Evolutionary conservation across 2,329 filamentous ascomycete species (phyloP), one percentile per base, ranked within the genome.

Genomic region (Microdochium nivale): DNA sequence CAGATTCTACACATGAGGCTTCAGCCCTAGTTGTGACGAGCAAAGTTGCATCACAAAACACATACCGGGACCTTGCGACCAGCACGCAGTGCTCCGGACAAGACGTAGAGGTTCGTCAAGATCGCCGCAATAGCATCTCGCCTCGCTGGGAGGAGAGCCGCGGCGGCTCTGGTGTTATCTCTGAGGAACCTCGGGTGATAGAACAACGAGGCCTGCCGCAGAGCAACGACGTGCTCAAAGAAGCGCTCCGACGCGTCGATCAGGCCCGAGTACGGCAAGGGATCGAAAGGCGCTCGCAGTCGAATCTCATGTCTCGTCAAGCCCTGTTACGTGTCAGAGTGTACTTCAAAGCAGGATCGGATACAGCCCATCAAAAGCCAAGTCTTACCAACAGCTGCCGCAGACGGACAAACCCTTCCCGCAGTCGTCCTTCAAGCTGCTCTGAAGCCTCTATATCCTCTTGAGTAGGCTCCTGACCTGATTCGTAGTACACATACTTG

Each of bases 301-400:
- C 80, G 77, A 55, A 81, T 73, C 58, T 83, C 80, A 57, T 83
- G 80, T 19, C 76, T 73, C 0, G 80, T 81, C 54, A 83, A 69
- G 33, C 70, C 68, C 70, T 72, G 40, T 2, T 5, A 33, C 25
- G 27, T 3, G 46, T 61, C 49, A 61, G 46, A 33, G 9, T 43
- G 27, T 30, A n/a, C 11, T 30, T 30, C 27, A 11, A 11, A 11
- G 27, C 27, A 30, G 11, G 27, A 11, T 5, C 27, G 27, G 27
- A 30, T 30, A 11, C n/a, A n/a, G n/a, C n/a, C n/a, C n/a, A 30
- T 30, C 27, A 2, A 14, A 35, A 19, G 46, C 25, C 25, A 7
- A 7, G 9, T 23, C 56, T 58, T 56, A 77, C 77, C 52, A 82
- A 62, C 10, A 83, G 67, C 58, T 83, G 77, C 40, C 79, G 68